Evolutionary conservation across 2,329 filamentous ascomycete species (phyloP).

Genomic region (Nemania abortiva): DNA sequence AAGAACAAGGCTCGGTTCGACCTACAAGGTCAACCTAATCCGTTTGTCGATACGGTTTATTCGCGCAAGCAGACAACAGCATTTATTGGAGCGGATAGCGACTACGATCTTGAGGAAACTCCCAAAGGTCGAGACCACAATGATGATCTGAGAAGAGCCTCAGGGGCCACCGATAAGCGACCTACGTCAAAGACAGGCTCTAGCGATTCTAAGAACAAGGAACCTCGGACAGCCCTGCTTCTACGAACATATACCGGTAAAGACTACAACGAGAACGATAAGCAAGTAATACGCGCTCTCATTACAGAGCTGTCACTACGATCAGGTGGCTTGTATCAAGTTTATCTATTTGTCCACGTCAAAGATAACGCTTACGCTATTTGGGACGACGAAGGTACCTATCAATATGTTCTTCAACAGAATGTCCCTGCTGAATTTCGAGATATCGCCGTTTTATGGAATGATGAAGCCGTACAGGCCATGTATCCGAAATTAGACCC

Average conservation of each 20-base stretch:
- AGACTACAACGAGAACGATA: conserved; percentile 81
- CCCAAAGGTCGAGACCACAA: conserved; percentile 34
- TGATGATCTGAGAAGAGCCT: conserved; percentile 35
- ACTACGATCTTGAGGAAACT: conserved; percentile 33
- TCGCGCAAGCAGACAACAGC: conserved; percentile 46
- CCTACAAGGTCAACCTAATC: conserved; percentile 57
- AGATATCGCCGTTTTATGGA: conserved; percentile 80
- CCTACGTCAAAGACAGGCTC: conserved; percentile 21
- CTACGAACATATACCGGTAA: conserved; percentile 82
- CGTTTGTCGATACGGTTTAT: conserved; percentile 57
- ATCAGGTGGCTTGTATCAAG: conserved; percentile 83
- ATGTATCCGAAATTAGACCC: conserved; percentile 81
- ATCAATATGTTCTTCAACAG: conserved; percentile 69
- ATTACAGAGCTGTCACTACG: conserved; percentile 81
- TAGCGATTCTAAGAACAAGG: conserved; percentile 45
- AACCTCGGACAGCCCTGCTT: conserved; percentile 76
- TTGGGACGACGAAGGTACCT: conserved; percentile 69
- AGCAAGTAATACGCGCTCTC: conserved; percentile 81
- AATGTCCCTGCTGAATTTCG: conserved; percentile 77
- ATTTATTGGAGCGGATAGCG: conserved; percentile 34
- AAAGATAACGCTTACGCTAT: conserved; percentile 71
- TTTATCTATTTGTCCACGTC: conserved; percentile 83
- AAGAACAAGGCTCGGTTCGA: conserved; percentile 75
- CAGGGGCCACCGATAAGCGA: conserved; percentile 1
- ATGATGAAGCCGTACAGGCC: conserved; percentile 77